Evolutionary conservation across 169 alveolate genomes (phyloP), one percentile per base, ranked within the genome.

Genomic region (Cryptosporidium viatorum): DNA sequence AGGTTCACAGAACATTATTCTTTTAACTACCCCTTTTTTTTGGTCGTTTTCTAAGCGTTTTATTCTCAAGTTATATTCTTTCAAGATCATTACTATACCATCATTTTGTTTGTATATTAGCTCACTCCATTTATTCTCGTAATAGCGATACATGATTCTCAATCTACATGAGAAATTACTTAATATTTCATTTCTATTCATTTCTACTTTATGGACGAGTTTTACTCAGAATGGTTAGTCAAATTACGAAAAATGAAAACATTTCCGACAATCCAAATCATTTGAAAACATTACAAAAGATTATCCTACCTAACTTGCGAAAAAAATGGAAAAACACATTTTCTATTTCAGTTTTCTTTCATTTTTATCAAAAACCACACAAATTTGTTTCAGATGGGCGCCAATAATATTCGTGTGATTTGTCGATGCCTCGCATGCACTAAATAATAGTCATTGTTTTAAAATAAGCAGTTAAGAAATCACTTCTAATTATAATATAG

Each of bases 91-190:
- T 5, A 35, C 39, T 3, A 52, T 4, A n/a, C 55, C 70, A n/a
- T 73, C 86, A 9, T 35, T 50, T 41, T 73, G 86, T n/a, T 23
- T 26, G 33, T 55, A 21, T 48, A 73, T 73, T 12, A 73, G 68
- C 37, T 73, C 86, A 3, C 18, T 41, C 86, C 86, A 73, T 29
- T 59, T 73, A 73, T 73, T 73, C 33, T 33, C 58, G 48, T 52
- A 73, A 26, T 73, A 73, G 14, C 86, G 62, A 14, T 55, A 18
- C 70, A 73, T 6, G 14, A 73, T 52, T 6, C 41, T 23, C 39
- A 73, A 10, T 35, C 29, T 33, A 29, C 50, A 52, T 0, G 86
- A 35, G 52, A 73, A 73, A 4, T 51, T n/a, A n/a, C 31, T 33
- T n/a, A 71, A 35, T 50, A 35, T 45, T 6, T 50, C 31, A 31